Evolutionary conservation across 31 red algal species (phyloP), one percentile per base, ranked within the genome.

Genomic region (Endocladia muricata): DNA sequence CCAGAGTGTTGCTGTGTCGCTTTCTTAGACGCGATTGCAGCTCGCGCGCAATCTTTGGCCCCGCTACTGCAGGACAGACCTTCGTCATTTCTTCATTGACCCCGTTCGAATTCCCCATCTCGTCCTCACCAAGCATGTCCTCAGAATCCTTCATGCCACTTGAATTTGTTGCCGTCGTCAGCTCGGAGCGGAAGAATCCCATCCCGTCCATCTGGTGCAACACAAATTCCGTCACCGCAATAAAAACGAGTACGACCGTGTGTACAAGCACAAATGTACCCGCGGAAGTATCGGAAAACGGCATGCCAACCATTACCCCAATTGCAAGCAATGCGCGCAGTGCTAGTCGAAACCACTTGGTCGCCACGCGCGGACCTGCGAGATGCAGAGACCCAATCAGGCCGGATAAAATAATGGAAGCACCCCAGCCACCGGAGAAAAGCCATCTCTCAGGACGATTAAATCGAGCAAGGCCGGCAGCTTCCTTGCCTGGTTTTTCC

Each of bases 331-430:
- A 28, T 29, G 31, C 13, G 11, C 78, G 65, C 39, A 29, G 28
- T 11, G 33, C 17, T n/a, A 82, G 26, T 7, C 78, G 78, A 9
- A 56, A 42, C 15, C 32, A 17, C 31, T 70, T 68, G 1, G 78
- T 82, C 2, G 25, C 36, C 42, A 43, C 78, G 29, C 78, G 78
- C 15, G 62, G 61, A 35, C 78, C 78, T 4, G 41, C 78, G 32
- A 57, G n/a, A 25, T 82, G 78, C 29, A 71, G 35, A 3, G 62
- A 37, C 25, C 65, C 41, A 4, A 82, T 82, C 13, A 55, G 22
- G 22, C 17, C 62, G 22, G 78, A 82, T 15, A 82, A 43, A 17
- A 82, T 71, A 23, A 59, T 23, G 11, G 65, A 33, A 54, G 62
- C 44, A 21, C 35, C 62, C 78, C 78, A 82, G 15, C 64, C 61